phyloP scores from a whole-genome alignment of 306 rosid species.

The Spatholobus suberectus region DNA sequence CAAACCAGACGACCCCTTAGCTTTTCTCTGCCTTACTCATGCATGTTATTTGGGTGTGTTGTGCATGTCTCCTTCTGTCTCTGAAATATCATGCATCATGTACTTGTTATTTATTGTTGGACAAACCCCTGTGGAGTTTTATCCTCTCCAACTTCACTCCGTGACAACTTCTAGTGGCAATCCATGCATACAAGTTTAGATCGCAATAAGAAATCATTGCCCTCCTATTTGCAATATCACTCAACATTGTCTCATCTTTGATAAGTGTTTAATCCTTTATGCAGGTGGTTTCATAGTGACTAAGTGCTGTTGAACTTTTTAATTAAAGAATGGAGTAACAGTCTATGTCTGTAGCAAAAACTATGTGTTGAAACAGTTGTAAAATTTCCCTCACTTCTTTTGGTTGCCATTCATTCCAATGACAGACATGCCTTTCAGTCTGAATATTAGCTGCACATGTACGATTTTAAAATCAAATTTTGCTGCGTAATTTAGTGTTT shows the following conservation, averaged over 20 bases:
- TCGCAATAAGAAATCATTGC: background rate
- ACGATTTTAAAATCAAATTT: background rate
- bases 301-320: background rate
- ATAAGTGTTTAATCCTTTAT: background rate
- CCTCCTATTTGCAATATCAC: background rate
- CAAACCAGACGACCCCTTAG: background rate
- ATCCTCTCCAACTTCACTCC: background rate
- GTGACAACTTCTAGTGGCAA: background rate
- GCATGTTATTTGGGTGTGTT: conserved; percentile 1
- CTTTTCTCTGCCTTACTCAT: conserved; percentile 12
- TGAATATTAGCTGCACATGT: background rate
- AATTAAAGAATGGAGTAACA: conserved; percentile 1
- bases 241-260: background rate
- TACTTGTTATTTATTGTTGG: conserved; percentile 34
- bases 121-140: conserved; percentile 1
- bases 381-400: background rate
- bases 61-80: background rate
- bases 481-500: background rate
- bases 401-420: background rate
- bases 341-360: background rate
- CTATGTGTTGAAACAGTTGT: background rate
- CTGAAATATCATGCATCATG: conserved; percentile 16
- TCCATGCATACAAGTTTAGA: background rate
- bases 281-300: background rate
- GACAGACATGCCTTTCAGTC: background rate